Evolutionary conservation across 2,329 filamentous ascomycete species (phyloP), one percentile per base, ranked within the genome.

Genomic region (Fusarium oxysporum): DNA sequence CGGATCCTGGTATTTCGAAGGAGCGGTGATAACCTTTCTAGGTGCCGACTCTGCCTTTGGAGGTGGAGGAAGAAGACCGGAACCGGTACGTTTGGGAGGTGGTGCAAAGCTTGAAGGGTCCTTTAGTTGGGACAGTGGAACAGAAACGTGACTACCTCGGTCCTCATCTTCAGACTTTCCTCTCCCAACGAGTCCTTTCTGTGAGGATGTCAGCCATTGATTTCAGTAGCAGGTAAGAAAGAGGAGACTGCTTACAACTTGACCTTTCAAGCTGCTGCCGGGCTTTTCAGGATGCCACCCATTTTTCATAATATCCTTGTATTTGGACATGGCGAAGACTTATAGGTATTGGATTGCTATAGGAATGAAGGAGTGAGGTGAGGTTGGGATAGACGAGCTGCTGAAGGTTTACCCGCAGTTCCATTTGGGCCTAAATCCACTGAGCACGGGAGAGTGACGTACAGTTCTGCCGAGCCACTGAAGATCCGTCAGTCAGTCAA

Each of bases 81-180:
- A 72, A 65, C 78, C 77, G 33, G 80, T 80, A 41, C 83, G 92
- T 76, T 90, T 95, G 1, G 95, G 95, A 32, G 95, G 95, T 30
- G 94, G 93, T 5, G 89, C 94, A 79, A 97, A 97, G 21, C 90
- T 88, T 2, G 89, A 81, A 2, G 94, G 95, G 79, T 97, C 94
- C 79, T 90, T 91, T 35, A 97, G 86, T 7, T 89, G 86, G 13
- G 90, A 86, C 47, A 97, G 83, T 3, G 95, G 94, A 21, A 86
- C 85, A 37, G 88, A 82, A 48, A 83, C 80, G 72, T 86, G 84
- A 62, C 81, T 75, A 37, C 45, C 21, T 28, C 76, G 68, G 21
- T 80, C 76, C 33, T 75, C 65, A 3, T 78, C 72, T 21, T 79
- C 76, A 33, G 79, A 77, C 37, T 83, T 82, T 58, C 81, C 81